Conservation (phyloP, 2,329 filamentous ascomycete genomes). For the Bipolaris sorokiniana region DNA sequence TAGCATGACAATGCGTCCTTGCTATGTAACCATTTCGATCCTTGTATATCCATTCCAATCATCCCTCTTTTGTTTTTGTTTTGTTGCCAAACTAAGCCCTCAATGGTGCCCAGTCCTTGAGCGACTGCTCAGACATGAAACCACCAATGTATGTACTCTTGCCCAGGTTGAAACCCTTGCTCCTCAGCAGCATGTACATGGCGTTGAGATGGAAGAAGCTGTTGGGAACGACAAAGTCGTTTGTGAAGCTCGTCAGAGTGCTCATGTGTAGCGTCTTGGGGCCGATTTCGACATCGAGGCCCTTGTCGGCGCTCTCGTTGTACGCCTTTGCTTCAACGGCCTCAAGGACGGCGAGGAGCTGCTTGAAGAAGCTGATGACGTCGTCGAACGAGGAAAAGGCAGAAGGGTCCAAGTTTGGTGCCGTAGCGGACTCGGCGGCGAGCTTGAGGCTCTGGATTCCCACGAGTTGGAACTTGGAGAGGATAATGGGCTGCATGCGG, state of each 20-base stretch:
- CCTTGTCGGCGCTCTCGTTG: slow-evolving; percentile 26
- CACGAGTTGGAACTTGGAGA: slow-evolving; percentile 22
- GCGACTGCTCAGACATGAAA: slow-evolving; percentile 29
- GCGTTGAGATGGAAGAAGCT: slow-evolving; percentile 33
- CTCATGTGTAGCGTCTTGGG: slow-evolving; percentile 22
- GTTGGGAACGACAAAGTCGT: slow-evolving; percentile 28
- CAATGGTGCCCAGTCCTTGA: slow-evolving; percentile 30
- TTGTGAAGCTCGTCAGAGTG: slow-evolving; percentile 21
- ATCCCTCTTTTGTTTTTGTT: not conserved
- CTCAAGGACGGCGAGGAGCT: slow-evolving; percentile 17
- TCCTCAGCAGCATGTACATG: slow-evolving; percentile 33
- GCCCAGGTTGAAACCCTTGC: slow-evolving; percentile 26
- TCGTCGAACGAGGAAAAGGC: slow-evolving; percentile 23
- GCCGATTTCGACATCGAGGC: slow-evolving; percentile 17
- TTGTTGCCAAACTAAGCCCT: slow-evolving; percentile 11
- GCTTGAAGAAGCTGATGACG: slow-evolving; percentile 30
- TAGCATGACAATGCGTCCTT: not conserved
- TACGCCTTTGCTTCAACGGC: slow-evolving; percentile 25
- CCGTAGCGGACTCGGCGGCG: not conserved
- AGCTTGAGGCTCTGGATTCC: slow-evolving; percentile 17
- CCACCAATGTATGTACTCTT: slow-evolving; percentile 22
- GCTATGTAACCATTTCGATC: not conserved
- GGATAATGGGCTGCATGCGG: slow-evolving; percentile 27
- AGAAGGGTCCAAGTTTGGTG: slow-evolving; percentile 15
- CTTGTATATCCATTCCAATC: not conserved